A percentile compares a stretch with the other conserved stretches of the same genome.
phyloP scores from a whole-genome alignment of 352 stramenopile species.

The Phytophthora kernoviae region DNA sequence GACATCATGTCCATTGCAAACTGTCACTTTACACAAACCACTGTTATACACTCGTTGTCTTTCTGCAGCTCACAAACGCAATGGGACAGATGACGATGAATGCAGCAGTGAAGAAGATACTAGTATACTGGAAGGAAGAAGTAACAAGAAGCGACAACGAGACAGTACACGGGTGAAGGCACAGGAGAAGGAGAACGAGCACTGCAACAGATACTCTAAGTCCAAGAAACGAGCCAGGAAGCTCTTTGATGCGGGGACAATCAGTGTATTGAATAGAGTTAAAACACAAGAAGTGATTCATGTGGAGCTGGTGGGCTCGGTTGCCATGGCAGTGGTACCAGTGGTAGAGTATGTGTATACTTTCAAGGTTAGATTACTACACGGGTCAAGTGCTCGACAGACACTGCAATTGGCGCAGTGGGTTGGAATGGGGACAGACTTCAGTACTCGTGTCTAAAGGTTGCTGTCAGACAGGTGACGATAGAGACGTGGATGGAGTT shows the following conservation, averaged over 20 bases:
- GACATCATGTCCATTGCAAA: conserved; percentile 19
- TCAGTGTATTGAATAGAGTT: background rate
- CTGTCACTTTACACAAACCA: conserved; percentile 22
- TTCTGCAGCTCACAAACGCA: conserved; percentile 9
- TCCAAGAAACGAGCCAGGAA: conserved; percentile 13
- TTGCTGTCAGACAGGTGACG: conserved; percentile 30
- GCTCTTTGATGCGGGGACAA: conserved; percentile 8
- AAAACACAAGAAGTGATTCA: conserved; percentile 21
- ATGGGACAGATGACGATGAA: background rate
- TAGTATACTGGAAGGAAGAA: background rate
- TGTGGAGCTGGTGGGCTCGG: conserved; percentile 41
- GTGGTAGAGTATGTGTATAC: conserved; percentile 65
- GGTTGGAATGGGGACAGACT: conserved; percentile 45
- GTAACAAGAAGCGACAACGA: conserved; percentile 13
- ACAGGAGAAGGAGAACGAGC: conserved; percentile 4
- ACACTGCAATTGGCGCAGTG: conserved; percentile 49
- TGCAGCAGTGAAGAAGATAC: conserved; percentile 6
- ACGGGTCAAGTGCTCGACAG: conserved; percentile 30
- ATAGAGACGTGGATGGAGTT: conserved; percentile 51
- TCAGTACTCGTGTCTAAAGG: conserved; percentile 35
- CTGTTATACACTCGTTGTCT: conserved; percentile 23
- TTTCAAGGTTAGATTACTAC: conserved; percentile 35
- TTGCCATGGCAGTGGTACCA: conserved; percentile 36
- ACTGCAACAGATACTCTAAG: background rate
- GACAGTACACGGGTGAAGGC: background rate